Evolutionary conservation across 148 eudicot genomes (phyloP).

Genomic region (Chenopodium formosanum): DNA sequence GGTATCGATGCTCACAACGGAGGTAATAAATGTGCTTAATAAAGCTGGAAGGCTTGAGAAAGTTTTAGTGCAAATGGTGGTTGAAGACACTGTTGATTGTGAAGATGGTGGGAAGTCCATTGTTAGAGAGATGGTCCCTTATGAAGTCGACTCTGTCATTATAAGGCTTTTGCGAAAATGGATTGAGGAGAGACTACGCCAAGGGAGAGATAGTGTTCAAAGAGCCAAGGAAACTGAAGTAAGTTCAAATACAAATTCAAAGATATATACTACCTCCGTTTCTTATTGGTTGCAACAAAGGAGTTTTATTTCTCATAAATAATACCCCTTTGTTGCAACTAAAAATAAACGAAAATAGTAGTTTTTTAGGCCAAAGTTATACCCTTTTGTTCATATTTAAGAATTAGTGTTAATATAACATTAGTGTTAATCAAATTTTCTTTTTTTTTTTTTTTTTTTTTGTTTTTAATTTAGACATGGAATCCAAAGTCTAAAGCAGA

Average conservation of each 20-base stretch:
- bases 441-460: background rate
- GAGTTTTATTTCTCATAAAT: too few relatives aligned
- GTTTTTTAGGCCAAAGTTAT: too few relatives aligned
- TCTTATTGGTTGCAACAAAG: too few relatives aligned
- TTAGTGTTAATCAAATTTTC: background rate
- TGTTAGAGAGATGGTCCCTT: slow-evolving; percentile 83
- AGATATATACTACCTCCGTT: too few relatives aligned
- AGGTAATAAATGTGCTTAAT: slow-evolving; percentile 54
- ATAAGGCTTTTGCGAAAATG: slow-evolving; percentile 57
- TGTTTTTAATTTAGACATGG: slow-evolving; percentile 58
- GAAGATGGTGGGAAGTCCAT: slow-evolving; percentile 82
- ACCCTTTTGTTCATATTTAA: too few relatives aligned
- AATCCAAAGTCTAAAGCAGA: slow-evolving; percentile 89
- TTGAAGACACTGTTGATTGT: slow-evolving; percentile 77
- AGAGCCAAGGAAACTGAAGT: slow-evolving; percentile 90
- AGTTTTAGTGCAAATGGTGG: slow-evolving; percentile 70
- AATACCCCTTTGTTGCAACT: too few relatives aligned
- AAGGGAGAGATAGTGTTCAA: slow-evolving; percentile 52
- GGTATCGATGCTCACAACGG: slow-evolving; percentile 41
- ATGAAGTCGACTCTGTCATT: slow-evolving; percentile 76
- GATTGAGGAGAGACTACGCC: slow-evolving; percentile 67
- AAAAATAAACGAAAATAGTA: too few relatives aligned
- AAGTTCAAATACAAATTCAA: slow-evolving; percentile 21
- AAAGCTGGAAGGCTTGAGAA: slow-evolving; percentile 87
- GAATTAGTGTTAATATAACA: too few relatives aligned